Conservation (phyloP, 306 rosid genomes). For the Castanea crenata region DNA sequence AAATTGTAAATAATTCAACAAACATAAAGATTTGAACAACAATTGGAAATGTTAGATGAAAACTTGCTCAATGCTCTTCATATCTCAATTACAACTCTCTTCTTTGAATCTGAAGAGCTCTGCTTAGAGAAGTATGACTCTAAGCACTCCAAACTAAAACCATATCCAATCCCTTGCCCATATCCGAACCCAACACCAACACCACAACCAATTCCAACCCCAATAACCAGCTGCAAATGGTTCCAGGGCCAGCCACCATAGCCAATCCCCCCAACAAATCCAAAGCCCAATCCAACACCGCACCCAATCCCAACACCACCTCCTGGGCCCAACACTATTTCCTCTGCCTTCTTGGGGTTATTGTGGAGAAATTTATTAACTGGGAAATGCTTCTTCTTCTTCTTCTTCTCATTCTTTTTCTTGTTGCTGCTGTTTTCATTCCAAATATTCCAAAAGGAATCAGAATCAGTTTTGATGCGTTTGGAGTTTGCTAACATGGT, state of each 20-base stretch:
- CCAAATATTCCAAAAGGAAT: conserved; percentile 38
- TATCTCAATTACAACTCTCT: conserved; percentile 32
- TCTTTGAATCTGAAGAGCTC: conserved; percentile 24
- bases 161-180: conserved; percentile 49
- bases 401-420: background rate
- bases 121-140: conserved; percentile 30
- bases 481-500: background rate
- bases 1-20: background rate
- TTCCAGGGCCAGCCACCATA: conserved; percentile 37
- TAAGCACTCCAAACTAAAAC: conserved; percentile 22
- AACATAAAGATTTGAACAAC: background rate
- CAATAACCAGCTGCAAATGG: conserved; percentile 29
- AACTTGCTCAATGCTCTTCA: conserved; percentile 7
- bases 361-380: conserved; percentile 25
- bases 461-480: conserved; percentile 15
- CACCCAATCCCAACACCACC: conserved; percentile 48
- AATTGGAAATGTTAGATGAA: background rate
- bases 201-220: conserved; percentile 48
- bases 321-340: conserved; percentile 40
- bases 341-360: conserved; percentile 17
- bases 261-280: conserved; percentile 44
- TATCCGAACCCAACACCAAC: conserved; percentile 42
- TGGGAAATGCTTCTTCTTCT: conserved; percentile 16
- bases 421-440: conserved; percentile 3
- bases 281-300: conserved; percentile 44